Base-by-base conservation (phyloP, 2,329 filamentous ascomycete genomes). In the Nothomitra cinnamomea region DNA sequence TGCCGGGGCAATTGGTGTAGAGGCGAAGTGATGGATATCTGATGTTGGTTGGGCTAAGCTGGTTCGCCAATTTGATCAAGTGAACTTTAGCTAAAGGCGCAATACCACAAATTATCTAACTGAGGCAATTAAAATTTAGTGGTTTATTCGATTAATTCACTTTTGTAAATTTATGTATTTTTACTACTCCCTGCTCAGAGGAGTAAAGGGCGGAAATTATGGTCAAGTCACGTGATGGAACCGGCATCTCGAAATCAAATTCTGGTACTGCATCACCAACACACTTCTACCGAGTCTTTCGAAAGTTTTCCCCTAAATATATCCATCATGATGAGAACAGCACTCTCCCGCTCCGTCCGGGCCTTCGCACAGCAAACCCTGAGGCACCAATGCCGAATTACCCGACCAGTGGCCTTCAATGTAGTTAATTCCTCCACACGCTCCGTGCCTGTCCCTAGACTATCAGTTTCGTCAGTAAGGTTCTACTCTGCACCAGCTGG, bases 401-500 rank as follows among this genome's bases (percentile, higher is more conserved):
- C 79, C 68, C 75, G 78, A 65, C 75, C 78, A 66, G 71, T 76
- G 68, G 70, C 68, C 62, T 71, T 73, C 65, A 76, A 72, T 69
- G 72, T 74, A 67, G 74, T 79, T 67, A 72, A 76, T 68, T 76
- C 76, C 64, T 74, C 74, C 57, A 72, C 78, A 67, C 76, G 77
- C 67, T 72, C 76, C 64, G 69, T 72, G 61, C 78, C 83, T 66
- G 73, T 78, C 64, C 75, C 76, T 64, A 78, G 82, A 71, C 76
- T 82, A 67, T 48, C 43, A 77, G 24, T 15, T n/a, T 41, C 5
- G 3, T 15, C 79, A 61, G 76, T 85, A 65, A 78, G 92, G 72
- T 85, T 81, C 75, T 98, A 98, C 75, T 87, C 89, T 61, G 85
- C 90, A 53, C 82, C 78, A 56, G 79, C 82, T 59, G 82, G 83